Conservation (phyloP, 495 filamentous ascomycete species). For the Gamarada debralockiae region DNA sequence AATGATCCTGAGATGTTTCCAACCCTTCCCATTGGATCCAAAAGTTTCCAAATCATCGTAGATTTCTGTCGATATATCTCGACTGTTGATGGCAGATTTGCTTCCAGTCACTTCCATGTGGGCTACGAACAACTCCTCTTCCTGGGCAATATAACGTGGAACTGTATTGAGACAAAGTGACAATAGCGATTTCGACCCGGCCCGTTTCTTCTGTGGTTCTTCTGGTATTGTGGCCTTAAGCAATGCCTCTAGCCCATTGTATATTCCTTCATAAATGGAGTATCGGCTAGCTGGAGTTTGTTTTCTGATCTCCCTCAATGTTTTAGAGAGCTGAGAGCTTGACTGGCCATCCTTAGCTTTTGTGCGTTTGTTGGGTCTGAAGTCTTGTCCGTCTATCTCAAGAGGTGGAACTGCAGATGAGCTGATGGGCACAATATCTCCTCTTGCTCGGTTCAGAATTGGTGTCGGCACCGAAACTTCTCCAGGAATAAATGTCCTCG, state of each 20-base stretch:
- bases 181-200: slow-evolving; percentile 54
- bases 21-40: slow-evolving; percentile 52
- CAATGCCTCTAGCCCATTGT: slow-evolving; percentile 43
- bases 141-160: slow-evolving; percentile 57
- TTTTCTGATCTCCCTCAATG: slow-evolving; percentile 15
- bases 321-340: slow-evolving; percentile 15
- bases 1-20: slow-evolving; percentile 60
- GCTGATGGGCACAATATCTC: neutral
- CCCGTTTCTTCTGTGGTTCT: slow-evolving; percentile 9
- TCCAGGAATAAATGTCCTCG: slow-evolving; percentile 16
- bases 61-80: slow-evolving; percentile 42
- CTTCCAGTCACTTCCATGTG: slow-evolving; percentile 47
- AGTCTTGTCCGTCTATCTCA: neutral
- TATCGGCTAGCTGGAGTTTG: slow-evolving; percentile 16
- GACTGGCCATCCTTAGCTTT: neutral
- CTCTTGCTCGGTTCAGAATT: slow-evolving; percentile 19
- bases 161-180: slow-evolving; percentile 60
- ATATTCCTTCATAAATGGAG: slow-evolving; percentile 36
- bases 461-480: slow-evolving; percentile 24
- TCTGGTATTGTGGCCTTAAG: slow-evolving; percentile 37
- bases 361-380: neutral
- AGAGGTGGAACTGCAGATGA: neutral
- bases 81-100: slow-evolving; percentile 32
- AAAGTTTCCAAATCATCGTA: slow-evolving; percentile 65
- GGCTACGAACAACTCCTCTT: slow-evolving; percentile 48